phyloP scores from a whole-genome alignment of 108 stramenopile species.

The Pseudonitzschia delicatissima region DNA sequence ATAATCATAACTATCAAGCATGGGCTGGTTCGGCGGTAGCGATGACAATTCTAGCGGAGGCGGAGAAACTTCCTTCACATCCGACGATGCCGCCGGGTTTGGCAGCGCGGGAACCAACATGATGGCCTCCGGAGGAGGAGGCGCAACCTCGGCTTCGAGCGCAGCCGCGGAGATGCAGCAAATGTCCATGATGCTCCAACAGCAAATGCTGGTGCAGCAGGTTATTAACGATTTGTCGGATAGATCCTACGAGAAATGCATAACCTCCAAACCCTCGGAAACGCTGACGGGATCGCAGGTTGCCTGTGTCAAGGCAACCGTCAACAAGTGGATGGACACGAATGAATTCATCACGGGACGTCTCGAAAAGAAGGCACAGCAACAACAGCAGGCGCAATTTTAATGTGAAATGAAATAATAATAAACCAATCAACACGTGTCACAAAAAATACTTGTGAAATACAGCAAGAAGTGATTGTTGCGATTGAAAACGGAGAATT shows the following conservation, averaged over 20 bases:
- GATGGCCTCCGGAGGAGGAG: background rate
- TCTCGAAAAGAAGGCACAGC: conserved; percentile 60
- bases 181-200: conserved; percentile 56
- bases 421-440: background rate
- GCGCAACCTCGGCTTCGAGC: background rate
- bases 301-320: conserved; percentile 68
- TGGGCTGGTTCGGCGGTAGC: conserved; percentile 12
- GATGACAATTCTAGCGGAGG: background rate
- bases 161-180: conserved; percentile 59
- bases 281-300: conserved; percentile 64
- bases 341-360: conserved; percentile 83
- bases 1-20: background rate
- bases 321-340: conserved; percentile 84
- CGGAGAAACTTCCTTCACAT: background rate
- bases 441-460: too few relatives aligned
- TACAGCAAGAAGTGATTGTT: too few relatives aligned
- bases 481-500: too few relatives aligned
- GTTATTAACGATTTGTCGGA: conserved; percentile 72
- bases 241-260: conserved; percentile 69
- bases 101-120: background rate
- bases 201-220: conserved; percentile 74
- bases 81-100: background rate
- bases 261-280: conserved; percentile 53
- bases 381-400: conserved; percentile 37
- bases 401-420: background rate